Evolutionary conservation across 2,329 filamentous ascomycete species (phyloP), one percentile per base, ranked within the genome.

Genomic region (Sordariomycetes sp.): DNA sequence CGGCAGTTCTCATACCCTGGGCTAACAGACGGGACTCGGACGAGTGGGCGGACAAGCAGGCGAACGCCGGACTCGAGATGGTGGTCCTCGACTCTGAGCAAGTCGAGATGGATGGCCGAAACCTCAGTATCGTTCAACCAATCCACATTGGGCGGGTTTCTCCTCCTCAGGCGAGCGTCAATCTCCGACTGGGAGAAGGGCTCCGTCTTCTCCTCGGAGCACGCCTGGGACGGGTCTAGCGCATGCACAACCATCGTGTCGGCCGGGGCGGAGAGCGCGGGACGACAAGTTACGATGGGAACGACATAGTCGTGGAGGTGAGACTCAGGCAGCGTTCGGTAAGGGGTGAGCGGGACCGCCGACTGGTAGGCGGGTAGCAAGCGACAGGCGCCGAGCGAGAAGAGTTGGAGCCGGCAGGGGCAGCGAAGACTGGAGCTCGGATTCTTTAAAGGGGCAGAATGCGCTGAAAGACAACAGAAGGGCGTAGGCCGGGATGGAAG

Each of bases 151-250:
- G 80, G 70, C 63, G 67, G 70, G 53, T 46, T 51, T 24, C 53
- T 55, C 48, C 67, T 67, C 60, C 71, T 72, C 60, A 81, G 69
- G 20, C 79, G 77, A 28, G 75, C 70, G 55, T 80, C 75, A 61
- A 82, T 75, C 67, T 83, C 79, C 55, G 78, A 76, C 62, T 81
- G 74, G 11, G 80, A 80, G 63, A 82, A 81, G 11, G 80, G 79
- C 69, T 83, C 79, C 53, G 81, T 84, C 69, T 74, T 78, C 70
- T 83, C 79, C 65, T 76, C 73, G 60, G 73, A 74, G 61, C 66
- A 65, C 62, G 66, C 70, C 61, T 71, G 68, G 51, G 71, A 73
- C 63, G 67, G 37, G 28, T 52, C 48, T 18, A 57, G n/a, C 8
- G 50, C 50, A 24, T 48, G 55, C 46, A 35, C 55, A 20, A 34